Conservation (phyloP, 192 early-diverging fungal genomes). For the Pilaira anomala region DNA sequence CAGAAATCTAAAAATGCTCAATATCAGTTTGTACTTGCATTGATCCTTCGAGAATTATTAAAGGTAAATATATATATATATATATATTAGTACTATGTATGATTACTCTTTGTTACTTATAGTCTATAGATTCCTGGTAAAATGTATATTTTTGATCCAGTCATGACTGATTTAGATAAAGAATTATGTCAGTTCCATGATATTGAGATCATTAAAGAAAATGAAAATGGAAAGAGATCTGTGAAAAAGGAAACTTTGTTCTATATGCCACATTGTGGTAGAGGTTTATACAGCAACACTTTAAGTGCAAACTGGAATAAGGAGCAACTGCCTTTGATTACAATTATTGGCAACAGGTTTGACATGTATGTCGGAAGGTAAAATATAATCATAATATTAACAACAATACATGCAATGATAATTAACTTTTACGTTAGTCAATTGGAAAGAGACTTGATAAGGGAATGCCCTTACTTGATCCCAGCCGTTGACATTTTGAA, state of each 20-base stretch:
- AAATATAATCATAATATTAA: not conserved
- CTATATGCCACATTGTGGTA: conserved; percentile 42
- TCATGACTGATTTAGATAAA: conserved; percentile 35
- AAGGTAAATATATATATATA: conserved; percentile 21
- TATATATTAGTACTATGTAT: not conserved
- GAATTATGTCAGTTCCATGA: conserved; percentile 22
- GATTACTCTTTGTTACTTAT: not conserved
- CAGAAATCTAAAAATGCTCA: conserved; percentile 34
- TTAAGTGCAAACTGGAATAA: conserved; percentile 32
- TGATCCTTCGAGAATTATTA: conserved; percentile 24
- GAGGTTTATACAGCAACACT: conserved; percentile 32
- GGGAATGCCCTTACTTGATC: conserved; percentile 34
- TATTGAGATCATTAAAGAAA: conserved; percentile 26
- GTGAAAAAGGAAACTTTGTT: conserved; percentile 28
- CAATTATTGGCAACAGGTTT: conserved; percentile 33
- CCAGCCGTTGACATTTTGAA: conserved; percentile 21
- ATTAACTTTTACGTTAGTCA: conserved; percentile 11
- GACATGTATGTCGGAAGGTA: conserved; percentile 36
- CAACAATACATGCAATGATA: not conserved
- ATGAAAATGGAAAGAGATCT: conserved; percentile 29
- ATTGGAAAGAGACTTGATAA: conserved; percentile 25
- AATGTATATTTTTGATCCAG: conserved; percentile 38
- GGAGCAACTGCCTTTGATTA: conserved; percentile 12
- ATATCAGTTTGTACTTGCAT: conserved; percentile 35
- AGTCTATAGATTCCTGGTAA: conserved; percentile 23